Evolutionary conservation across 2,329 filamentous ascomycete species (phyloP).

Genomic region (Apiospora kogelbergensis): DNA sequence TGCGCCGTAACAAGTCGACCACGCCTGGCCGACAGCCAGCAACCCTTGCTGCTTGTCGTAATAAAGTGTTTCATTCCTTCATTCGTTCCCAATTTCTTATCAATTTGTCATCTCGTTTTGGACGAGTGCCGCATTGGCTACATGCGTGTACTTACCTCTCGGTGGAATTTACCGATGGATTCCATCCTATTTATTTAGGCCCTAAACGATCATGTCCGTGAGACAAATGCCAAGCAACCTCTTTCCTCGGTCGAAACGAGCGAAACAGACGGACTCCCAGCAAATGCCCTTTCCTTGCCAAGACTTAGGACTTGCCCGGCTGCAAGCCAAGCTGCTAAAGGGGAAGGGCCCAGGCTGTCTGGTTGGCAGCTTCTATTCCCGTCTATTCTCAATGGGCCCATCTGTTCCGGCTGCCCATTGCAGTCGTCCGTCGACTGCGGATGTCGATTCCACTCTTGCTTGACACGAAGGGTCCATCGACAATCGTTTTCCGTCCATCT

Average conservation of each 20-base stretch:
- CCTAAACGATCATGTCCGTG: neutral
- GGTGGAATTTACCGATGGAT: neutral
- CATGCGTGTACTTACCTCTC: neutral
- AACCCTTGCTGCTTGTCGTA: neutral
- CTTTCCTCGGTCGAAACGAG: neutral
- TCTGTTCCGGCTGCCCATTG: neutral
- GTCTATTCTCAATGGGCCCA: neutral
- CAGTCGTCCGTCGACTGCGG: neutral
- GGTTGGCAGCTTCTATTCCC: neutral
- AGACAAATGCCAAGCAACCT: constrained; percentile 2
- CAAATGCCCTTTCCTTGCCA: neutral
- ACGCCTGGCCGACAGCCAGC: too few relatives aligned
- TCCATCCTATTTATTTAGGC: neutral
- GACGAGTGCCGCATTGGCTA: neutral
- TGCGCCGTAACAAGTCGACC: too few relatives aligned
- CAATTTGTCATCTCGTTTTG: neutral
- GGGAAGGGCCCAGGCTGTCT: neutral
- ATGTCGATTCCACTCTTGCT: neutral
- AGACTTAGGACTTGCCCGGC: neutral
- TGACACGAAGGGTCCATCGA: neutral
- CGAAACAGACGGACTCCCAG: neutral
- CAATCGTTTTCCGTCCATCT: neutral
- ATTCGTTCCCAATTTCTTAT: too few relatives aligned
- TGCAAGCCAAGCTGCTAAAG: neutral
- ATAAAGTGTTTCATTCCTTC: neutral